phyloP scores from a whole-genome alignment of 75 land plant species.

The Chamaecyparis obtusa region DNA sequence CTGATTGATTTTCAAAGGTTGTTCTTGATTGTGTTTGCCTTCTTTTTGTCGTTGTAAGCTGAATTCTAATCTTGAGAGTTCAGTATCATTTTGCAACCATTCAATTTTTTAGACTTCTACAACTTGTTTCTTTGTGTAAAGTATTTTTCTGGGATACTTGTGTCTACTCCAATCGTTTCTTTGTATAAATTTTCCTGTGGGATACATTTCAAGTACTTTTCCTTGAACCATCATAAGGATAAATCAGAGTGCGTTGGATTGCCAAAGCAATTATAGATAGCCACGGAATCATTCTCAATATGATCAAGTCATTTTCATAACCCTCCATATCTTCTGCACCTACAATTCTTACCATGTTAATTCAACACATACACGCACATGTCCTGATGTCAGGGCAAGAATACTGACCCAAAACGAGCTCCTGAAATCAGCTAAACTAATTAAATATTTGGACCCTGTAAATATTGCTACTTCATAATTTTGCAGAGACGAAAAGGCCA shows the following conservation, averaged over 20 bases:
- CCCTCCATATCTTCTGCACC: neutral
- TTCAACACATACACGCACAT: no score
- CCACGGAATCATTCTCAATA: neutral
- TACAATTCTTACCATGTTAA: neutral
- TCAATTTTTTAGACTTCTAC: neutral
- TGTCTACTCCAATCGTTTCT: neutral
- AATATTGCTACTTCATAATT: no score
- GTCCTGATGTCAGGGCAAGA: no score
- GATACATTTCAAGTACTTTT: neutral
- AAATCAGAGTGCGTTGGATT: neutral
- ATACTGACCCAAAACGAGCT: no score
- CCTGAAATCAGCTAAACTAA: neutral
- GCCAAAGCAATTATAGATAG: neutral
- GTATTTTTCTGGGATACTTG: neutral
- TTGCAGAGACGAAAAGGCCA: no score
- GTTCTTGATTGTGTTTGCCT: neutral
- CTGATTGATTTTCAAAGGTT: neutral
- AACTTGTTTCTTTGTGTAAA: neutral
- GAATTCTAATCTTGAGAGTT: neutral
- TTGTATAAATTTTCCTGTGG: neutral
- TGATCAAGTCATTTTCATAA: no score
- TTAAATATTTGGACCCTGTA: neutral
- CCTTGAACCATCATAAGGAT: neutral
- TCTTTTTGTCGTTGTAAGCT: neutral
- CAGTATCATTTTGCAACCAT: neutral